A percentile compares a stretch with the other conserved stretches of the same genome.
Evolutionary conservation across 192 early-diverging fungal species (phyloP).

Genomic region (Backusella morwellensis): DNA sequence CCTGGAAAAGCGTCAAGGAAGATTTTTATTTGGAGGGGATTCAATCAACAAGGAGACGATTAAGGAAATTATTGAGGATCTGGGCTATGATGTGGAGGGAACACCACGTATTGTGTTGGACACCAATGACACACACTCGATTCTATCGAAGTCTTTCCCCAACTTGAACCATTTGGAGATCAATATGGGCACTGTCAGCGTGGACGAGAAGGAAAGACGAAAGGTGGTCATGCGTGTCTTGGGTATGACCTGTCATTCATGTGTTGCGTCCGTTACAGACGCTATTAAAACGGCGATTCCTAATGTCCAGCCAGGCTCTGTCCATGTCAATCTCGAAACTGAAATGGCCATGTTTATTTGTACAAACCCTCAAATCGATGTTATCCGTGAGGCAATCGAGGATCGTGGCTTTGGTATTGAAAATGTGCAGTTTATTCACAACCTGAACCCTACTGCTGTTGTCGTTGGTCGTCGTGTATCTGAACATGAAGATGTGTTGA

Average conservation of each 20-base stretch:
- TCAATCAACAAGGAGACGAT: constrained; percentile 37
- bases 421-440: constrained; percentile 30
- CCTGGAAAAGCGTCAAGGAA: constrained; percentile 63
- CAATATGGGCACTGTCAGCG: neutral
- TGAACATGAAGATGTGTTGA: too few relatives aligned
- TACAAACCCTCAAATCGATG: constrained; percentile 2
- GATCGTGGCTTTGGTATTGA: constrained; percentile 60
- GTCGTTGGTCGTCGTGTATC: neutral
- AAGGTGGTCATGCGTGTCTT: constrained; percentile 37
- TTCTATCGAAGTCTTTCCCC: neutral
- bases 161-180: neutral
- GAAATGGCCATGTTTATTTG: constrained; percentile 38
- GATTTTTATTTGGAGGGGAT: constrained; percentile 42
- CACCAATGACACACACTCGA: neutral
- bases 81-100: constrained; percentile 67
- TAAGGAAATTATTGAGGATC: constrained; percentile 58
- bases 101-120: neutral
- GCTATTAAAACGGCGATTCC: constrained; percentile 41
- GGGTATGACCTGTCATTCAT: constrained; percentile 89
- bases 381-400: constrained; percentile 53
- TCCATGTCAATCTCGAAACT: constrained; percentile 39
- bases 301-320: constrained; percentile 48
- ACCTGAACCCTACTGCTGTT: constrained; percentile 12
- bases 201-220: neutral
- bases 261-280: constrained; percentile 67